Evolutionary conservation across 106 monocot species (phyloP).

Genomic region (Phalaenopsis aphrodite): DNA sequence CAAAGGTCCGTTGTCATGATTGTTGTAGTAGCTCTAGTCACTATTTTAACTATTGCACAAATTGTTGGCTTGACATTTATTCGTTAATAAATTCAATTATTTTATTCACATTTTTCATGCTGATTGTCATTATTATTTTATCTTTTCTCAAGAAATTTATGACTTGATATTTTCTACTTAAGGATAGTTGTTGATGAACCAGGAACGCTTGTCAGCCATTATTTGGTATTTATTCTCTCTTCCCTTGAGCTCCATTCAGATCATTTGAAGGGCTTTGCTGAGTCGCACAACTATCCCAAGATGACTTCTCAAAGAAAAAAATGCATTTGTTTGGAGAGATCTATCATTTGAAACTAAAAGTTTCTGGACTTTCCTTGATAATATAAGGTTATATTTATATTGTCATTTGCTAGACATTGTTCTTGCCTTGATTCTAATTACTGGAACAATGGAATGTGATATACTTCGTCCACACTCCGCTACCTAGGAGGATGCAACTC

Average conservation of each 20-base stretch:
- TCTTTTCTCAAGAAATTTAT: background rate
- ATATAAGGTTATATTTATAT: slow-evolving; percentile 69
- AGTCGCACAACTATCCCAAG: slow-evolving; percentile 62
- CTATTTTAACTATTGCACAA: slow-evolving; percentile 66
- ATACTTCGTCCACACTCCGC: slow-evolving; percentile 39
- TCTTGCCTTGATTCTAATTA: slow-evolving; percentile 78
- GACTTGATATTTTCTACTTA: slow-evolving; percentile 15
- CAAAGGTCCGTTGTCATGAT: slow-evolving; percentile 55
- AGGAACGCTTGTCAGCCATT: slow-evolving; percentile 80
- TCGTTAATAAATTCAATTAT: slow-evolving; percentile 5
- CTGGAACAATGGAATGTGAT: slow-evolving; percentile 96
- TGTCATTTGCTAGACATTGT: slow-evolving; percentile 95
- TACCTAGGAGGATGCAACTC: too few relatives aligned
- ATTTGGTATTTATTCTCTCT: slow-evolving; percentile 82
- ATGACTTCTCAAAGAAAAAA: slow-evolving; percentile 66
- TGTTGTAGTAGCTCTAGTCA: slow-evolving; percentile 73
- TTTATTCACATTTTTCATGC: background rate
- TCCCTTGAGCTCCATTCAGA: slow-evolving; percentile 87
- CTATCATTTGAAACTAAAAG: slow-evolving; percentile 97
- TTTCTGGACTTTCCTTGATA: slow-evolving; percentile 93
- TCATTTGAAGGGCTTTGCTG: slow-evolving; percentile 57
- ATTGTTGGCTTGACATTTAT: slow-evolving; percentile 85
- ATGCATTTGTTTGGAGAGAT: slow-evolving; percentile 77
- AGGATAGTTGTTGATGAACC: slow-evolving; percentile 87
- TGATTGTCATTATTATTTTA: background rate